These are phyloP conservation scores for Diplodia corticola DNA, from an alignment of 2,329 filamentous ascomycete genomes.

Conservation along the genomic window DNA sequence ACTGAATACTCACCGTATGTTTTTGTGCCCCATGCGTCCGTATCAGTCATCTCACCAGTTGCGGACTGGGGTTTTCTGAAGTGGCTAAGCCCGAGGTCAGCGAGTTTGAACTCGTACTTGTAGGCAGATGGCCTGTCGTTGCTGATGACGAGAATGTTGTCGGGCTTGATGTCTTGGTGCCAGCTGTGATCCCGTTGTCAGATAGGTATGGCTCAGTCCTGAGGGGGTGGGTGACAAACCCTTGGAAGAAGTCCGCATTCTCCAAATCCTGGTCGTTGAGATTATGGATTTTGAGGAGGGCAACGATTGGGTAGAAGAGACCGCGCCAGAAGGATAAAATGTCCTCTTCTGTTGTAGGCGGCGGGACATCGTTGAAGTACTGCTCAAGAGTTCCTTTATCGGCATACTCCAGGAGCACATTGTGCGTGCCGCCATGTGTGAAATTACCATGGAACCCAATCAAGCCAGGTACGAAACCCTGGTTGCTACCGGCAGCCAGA, in stretches of 20 bases:
- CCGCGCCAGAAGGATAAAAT: constrained; percentile 37
- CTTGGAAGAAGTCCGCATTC: background rate
- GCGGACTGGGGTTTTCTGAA: constrained; percentile 26
- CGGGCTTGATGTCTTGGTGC: constrained; percentile 48
- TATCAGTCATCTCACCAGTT: background rate
- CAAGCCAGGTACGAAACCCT: background rate
- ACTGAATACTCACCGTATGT: constrained; percentile 38
- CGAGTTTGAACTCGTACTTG: constrained; percentile 39
- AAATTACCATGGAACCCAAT: constrained; percentile 28
- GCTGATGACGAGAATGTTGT: constrained; percentile 43
- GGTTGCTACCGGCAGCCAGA: constrained; percentile 4
- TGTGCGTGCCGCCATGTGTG: constrained; percentile 27
- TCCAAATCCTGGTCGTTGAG: background rate
- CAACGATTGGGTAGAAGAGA: constrained; percentile 32
- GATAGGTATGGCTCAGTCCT: background rate
- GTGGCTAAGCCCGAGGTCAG: constrained; percentile 40
- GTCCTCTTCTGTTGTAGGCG: constrained; percentile 30
- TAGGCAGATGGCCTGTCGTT: constrained; percentile 4
- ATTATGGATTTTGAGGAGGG: constrained; percentile 33
- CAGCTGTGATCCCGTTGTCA: constrained; percentile 30
- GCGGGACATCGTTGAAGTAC: constrained; percentile 29
- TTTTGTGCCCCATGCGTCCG: constrained; percentile 34
- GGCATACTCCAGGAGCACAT: constrained; percentile 41
- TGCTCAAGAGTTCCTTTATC: constrained; percentile 36
- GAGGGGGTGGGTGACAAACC: background rate